Conservation (phyloP, 1,284 basidiomycete genomes). For the Caloboletus firmus region DNA sequence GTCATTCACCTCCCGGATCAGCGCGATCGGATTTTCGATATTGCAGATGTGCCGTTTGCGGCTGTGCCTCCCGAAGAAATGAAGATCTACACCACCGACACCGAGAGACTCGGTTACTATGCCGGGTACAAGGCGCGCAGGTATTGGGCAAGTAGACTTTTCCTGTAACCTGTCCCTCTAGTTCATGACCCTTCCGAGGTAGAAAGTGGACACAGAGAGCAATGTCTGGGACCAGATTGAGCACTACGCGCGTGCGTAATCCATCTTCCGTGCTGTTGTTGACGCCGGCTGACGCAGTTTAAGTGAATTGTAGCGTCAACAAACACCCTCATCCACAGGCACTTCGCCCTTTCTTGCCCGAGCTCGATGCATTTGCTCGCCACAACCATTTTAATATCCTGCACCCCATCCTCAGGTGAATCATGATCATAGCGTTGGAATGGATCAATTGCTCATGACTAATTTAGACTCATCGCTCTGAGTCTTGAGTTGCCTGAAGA, state of each 20-base stretch:
- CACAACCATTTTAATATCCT: constrained; percentile 54
- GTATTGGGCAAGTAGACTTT: constrained; percentile 16
- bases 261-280: not conserved
- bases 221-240: constrained; percentile 60
- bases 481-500: constrained; percentile 61
- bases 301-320: constrained; percentile 47
- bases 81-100: constrained; percentile 44
- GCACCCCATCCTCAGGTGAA: constrained; percentile 47
- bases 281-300: not conserved
- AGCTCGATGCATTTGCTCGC: constrained; percentile 51
- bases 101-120: constrained; percentile 50
- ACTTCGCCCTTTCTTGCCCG: constrained; percentile 53
- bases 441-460: not conserved
- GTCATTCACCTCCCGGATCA: constrained; percentile 19
- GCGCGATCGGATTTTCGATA: constrained; percentile 57
- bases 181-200: not conserved
- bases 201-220: constrained; percentile 40
- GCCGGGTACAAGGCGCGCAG: constrained; percentile 52
- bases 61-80: constrained; percentile 57
- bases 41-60: constrained; percentile 61
- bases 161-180: not conserved
- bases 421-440: not conserved
- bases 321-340: constrained; percentile 46
- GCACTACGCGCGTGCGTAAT: constrained; percentile 48
- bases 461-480: constrained; percentile 47